phyloP scores from a whole-genome alignment of 2,329 filamentous ascomycete genomes.

The Calonectria henricotiae region DNA sequence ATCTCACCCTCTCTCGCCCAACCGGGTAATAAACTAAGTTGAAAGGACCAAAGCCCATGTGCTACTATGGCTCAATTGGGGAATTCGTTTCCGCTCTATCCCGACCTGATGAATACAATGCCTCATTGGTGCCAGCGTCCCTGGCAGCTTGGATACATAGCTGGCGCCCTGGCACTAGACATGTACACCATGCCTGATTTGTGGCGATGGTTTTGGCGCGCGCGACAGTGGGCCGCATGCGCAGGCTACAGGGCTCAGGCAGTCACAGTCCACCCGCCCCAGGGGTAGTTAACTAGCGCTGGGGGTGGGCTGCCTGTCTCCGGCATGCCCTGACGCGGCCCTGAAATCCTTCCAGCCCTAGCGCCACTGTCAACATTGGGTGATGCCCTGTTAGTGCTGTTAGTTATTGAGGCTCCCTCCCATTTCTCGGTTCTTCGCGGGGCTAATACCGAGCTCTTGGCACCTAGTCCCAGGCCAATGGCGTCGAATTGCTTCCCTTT shows the following conservation, averaged over 20 bases:
- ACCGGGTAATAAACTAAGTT: neutral
- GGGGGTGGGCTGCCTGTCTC: too few relatives aligned
- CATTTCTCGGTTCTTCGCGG: neutral
- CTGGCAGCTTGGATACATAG: neutral
- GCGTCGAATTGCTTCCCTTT: neutral
- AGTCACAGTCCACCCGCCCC: too few relatives aligned
- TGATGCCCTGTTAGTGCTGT: too few relatives aligned
- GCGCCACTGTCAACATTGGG: too few relatives aligned
- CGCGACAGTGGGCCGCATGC: too few relatives aligned
- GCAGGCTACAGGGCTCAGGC: too few relatives aligned
- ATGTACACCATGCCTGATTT: neutral
- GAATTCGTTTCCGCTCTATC: slow-evolving; percentile 2
- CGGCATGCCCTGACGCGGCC: too few relatives aligned
- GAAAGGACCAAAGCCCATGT: neutral
- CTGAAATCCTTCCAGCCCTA: too few relatives aligned
- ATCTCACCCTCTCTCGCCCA: neutral
- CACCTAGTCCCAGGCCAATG: neutral
- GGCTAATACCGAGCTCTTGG: neutral
- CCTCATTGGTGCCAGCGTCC: slow-evolving; percentile 4
- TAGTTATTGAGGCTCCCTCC: too few relatives aligned
- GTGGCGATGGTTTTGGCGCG: too few relatives aligned
- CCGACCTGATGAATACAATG: too few relatives aligned
- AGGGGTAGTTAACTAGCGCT: too few relatives aligned
- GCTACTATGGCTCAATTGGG: slow-evolving; percentile 3
- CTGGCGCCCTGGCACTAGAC: neutral